Conservation (phyloP, 2,329 filamentous ascomycete genomes). For the Colletotrichum plurivorum region DNA sequence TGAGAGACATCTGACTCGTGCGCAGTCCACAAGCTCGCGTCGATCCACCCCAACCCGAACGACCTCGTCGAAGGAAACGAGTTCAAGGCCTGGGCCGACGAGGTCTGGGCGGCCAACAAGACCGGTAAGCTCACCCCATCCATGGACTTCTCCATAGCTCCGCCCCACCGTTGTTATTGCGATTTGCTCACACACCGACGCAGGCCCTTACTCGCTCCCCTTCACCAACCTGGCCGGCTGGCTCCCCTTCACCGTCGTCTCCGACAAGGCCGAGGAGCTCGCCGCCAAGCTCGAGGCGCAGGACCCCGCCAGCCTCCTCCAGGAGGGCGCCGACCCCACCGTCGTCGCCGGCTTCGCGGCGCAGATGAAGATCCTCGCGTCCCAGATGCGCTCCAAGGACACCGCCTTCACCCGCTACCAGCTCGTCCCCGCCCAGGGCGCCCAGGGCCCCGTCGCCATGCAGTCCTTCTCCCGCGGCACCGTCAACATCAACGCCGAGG, state of each 20-base stretch:
- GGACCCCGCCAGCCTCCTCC: slow-evolving; percentile 50
- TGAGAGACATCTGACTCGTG: neutral
- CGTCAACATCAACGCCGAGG: slow-evolving; percentile 55
- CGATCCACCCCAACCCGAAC: slow-evolving; percentile 36
- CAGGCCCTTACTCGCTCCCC: slow-evolving; percentile 50
- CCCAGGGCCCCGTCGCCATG: slow-evolving; percentile 46
- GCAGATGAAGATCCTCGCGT: slow-evolving; percentile 54
- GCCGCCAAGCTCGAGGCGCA: slow-evolving; percentile 50
- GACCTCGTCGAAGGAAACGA: slow-evolving; percentile 34
- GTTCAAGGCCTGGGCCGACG: slow-evolving; percentile 41
- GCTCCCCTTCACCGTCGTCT: slow-evolving; percentile 53
- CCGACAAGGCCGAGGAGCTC: slow-evolving; percentile 49
- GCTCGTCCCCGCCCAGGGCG: slow-evolving; percentile 41
- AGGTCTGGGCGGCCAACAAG: slow-evolving; percentile 23
- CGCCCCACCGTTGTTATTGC: neutral
- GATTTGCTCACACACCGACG: neutral
- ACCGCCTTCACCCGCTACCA: slow-evolving; percentile 52
- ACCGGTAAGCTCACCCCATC: slow-evolving; percentile 35
- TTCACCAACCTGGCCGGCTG: slow-evolving; percentile 53
- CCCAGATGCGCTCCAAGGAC: slow-evolving; percentile 50
- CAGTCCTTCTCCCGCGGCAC: slow-evolving; percentile 54
- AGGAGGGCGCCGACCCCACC: slow-evolving; percentile 48
- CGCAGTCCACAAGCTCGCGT: slow-evolving; percentile 29
- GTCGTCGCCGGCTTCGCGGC: slow-evolving; percentile 53
- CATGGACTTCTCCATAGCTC: too few relatives aligned